Evolutionary conservation across 257 asterid species (phyloP).

Genomic region (Nicotiana otophora): DNA sequence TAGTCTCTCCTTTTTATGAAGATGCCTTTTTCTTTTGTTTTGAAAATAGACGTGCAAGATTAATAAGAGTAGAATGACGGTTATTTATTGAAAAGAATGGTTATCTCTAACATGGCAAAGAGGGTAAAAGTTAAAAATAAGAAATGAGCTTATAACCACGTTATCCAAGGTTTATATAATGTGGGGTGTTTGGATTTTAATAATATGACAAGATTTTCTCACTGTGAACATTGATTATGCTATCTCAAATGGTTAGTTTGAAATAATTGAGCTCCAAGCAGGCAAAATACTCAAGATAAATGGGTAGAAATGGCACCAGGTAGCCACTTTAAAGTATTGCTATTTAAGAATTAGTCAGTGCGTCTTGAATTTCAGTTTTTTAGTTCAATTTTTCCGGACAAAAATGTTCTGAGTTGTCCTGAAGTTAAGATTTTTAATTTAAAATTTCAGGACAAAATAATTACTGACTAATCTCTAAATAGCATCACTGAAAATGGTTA

Average conservation of each 20-base stretch:
- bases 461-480: too few species aligned
- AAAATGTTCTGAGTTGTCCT: too few species aligned
- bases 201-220: background rate
- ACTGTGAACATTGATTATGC: background rate
- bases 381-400: too few species aligned
- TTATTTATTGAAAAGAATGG: background rate
- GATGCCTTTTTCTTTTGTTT: background rate
- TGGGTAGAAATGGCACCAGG: too few species aligned
- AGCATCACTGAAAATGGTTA: too few species aligned
- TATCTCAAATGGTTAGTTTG: background rate
- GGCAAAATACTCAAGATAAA: background rate
- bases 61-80: background rate
- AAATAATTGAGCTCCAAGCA: background rate
- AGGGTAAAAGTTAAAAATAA: background rate
- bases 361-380: too few species aligned
- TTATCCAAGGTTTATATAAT: background rate
- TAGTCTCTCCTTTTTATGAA: background rate
- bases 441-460: too few species aligned
- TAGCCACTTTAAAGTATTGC: too few species aligned
- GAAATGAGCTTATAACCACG: background rate
- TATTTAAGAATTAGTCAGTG: too few species aligned
- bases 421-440: too few species aligned
- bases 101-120: background rate
- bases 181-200: background rate
- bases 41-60: background rate